Evolutionary conservation across 495 filamentous ascomycete genomes (phyloP).

Genomic region (Neurospora sp.): DNA sequence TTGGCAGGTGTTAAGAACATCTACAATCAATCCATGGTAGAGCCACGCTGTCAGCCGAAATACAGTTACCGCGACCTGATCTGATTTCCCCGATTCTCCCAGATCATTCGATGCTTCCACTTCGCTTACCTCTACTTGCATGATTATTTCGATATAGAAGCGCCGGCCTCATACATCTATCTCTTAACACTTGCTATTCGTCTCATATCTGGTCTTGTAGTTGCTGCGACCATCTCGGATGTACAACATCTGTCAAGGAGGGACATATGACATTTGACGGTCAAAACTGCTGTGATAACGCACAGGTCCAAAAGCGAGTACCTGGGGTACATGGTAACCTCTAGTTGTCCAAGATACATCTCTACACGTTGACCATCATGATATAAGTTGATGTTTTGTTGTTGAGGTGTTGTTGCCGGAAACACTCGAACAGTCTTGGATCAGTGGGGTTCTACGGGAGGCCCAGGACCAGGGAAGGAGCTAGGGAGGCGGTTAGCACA

Average conservation of each 20-base stretch:
- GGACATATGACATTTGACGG: background rate
- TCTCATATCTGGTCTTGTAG: background rate
- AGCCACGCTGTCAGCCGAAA: background rate
- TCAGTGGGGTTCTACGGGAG: background rate
- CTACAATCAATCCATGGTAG: background rate
- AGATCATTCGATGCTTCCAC: background rate
- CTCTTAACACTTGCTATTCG: background rate
- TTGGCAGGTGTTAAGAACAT: background rate
- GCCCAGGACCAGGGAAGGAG: background rate
- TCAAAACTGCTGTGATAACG: background rate
- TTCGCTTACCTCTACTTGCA: background rate
- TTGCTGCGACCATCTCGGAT: background rate
- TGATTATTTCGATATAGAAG: background rate
- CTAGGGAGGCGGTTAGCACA: background rate
- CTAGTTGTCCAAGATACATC: background rate
- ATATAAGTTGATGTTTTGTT: background rate
- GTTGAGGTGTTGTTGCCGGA: background rate
- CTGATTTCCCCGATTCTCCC: no score
- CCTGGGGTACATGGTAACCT: background rate
- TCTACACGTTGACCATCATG: background rate
- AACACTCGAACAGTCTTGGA: background rate
- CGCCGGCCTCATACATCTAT: background rate
- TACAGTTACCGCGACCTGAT: background rate
- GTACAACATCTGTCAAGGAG: background rate
- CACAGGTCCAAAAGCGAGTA: background rate